These are phyloP conservation scores for Asterochloris sp. DNA, from an alignment of 139 green algal genomes.

Conservation along the genomic window DNA sequence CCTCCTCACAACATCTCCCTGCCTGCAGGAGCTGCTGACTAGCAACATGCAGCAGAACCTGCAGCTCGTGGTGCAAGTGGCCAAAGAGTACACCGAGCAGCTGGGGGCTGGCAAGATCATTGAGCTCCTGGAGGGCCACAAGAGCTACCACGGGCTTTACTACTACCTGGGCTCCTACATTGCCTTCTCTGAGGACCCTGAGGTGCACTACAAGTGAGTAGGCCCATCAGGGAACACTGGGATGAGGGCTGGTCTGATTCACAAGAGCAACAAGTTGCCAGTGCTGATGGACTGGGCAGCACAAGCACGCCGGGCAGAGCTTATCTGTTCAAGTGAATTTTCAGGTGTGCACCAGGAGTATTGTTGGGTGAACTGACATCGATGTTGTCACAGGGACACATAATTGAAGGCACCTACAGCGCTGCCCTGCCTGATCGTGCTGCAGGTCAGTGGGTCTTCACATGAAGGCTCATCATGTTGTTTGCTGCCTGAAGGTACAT, in stretches of 20 bases:
- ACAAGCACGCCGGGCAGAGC: neutral
- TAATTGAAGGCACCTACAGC: neutral
- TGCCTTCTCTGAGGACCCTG: slow-evolving; percentile 84
- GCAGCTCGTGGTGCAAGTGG: slow-evolving; percentile 87
- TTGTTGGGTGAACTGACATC: neutral
- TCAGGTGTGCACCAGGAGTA: neutral
- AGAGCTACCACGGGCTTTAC: slow-evolving; percentile 93
- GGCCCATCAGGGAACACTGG: neutral
- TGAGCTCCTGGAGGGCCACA: slow-evolving; percentile 87
- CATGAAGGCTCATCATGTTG: no score
- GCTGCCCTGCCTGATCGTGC: slow-evolving; percentile 14
- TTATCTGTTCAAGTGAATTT: neutral
- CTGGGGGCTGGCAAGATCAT: slow-evolving; percentile 82
- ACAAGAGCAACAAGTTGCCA: neutral
- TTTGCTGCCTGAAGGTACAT: slow-evolving; percentile 95
- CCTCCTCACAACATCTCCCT: no score
- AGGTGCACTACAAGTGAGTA: slow-evolving; percentile 43
- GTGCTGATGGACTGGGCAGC: neutral
- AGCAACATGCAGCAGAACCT: slow-evolving; percentile 86
- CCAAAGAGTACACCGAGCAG: slow-evolving; percentile 97
- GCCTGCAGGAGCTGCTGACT: slow-evolving; percentile 79
- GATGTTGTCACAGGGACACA: neutral
- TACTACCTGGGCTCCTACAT: slow-evolving; percentile 94
- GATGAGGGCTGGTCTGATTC: neutral
- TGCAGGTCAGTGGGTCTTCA: slow-evolving; percentile 32